phyloP scores from a whole-genome alignment of 345 rosid genomes.

The Eucalyptus leucophloia region DNA sequence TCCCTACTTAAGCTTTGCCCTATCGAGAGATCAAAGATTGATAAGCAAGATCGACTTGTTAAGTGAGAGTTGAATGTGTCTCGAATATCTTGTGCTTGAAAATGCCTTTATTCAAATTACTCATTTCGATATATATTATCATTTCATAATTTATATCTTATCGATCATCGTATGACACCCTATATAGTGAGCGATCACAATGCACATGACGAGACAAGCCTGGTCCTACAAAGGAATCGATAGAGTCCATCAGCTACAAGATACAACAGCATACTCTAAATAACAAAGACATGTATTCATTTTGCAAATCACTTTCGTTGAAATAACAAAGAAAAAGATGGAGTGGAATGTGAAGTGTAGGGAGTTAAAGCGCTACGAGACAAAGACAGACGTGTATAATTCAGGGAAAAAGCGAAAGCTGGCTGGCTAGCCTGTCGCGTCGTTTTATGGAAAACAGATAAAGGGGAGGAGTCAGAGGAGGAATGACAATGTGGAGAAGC shows the following conservation, averaged over 20 bases:
- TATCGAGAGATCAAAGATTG: background rate
- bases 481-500: background rate
- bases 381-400: background rate
- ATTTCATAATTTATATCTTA: too few species aligned
- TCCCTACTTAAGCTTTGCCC: background rate
- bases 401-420: background rate
- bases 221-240: background rate
- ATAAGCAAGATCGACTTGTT: background rate
- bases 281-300: background rate
- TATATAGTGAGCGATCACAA: accelerated
- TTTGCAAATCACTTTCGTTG: background rate
- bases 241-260: background rate
- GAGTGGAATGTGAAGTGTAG: background rate
- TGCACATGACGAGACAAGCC: background rate
- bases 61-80: accelerated
- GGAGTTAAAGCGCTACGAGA: background rate
- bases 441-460: background rate
- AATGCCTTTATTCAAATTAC: accelerated
- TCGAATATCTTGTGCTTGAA: background rate
- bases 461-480: background rate
- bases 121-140: accelerated
- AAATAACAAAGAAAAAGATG: background rate
- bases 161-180: accelerated
- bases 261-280: background rate
- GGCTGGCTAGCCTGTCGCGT: background rate